A percentile compares a stretch with the other conserved stretches of the same genome.
These are phyloP conservation scores for Mortierella sp. DNA, from an alignment of 371 early-diverging fungal genomes.

Conservation along the genomic window DNA sequence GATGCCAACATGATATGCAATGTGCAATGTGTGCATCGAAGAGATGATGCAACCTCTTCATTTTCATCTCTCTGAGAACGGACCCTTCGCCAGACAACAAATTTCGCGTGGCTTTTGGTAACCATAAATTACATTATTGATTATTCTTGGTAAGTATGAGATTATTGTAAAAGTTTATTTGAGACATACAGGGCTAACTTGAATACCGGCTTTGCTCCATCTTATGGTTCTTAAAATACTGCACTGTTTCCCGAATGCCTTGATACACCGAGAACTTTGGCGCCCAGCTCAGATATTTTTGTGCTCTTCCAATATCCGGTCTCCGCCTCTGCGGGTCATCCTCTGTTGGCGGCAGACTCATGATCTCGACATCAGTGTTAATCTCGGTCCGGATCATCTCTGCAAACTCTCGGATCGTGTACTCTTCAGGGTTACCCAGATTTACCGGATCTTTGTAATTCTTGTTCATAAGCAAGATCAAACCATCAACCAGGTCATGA, in stretches of 20 bases:
- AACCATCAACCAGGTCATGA: conserved; percentile 89
- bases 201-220: conserved; percentile 35
- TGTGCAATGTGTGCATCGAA: neutral
- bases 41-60: too few relatives aligned
- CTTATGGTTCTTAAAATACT: conserved; percentile 71
- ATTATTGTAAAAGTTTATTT: neutral
- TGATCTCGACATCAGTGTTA: conserved; percentile 70
- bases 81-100: too few relatives aligned
- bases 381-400: conserved; percentile 80
- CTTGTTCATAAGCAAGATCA: conserved; percentile 84
- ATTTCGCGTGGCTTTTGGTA: conserved; percentile 7
- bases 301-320: conserved; percentile 85
- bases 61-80: too few relatives aligned
- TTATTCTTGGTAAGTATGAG: too few relatives aligned
- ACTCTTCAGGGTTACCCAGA: conserved; percentile 91
- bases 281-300: conserved; percentile 77
- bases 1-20: neutral
- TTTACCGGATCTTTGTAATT: conserved; percentile 84
- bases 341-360: conserved; percentile 74
- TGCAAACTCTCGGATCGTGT: conserved; percentile 86
- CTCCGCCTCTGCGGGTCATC: conserved; percentile 88
- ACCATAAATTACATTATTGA: too few relatives aligned
- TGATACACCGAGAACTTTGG: conserved; percentile 83
- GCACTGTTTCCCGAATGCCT: conserved; percentile 88
- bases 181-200: neutral